These are phyloP conservation scores for Didymellaceae sp. DNA, from an alignment of 2,329 filamentous ascomycete genomes.

Conservation along the genomic window DNA sequence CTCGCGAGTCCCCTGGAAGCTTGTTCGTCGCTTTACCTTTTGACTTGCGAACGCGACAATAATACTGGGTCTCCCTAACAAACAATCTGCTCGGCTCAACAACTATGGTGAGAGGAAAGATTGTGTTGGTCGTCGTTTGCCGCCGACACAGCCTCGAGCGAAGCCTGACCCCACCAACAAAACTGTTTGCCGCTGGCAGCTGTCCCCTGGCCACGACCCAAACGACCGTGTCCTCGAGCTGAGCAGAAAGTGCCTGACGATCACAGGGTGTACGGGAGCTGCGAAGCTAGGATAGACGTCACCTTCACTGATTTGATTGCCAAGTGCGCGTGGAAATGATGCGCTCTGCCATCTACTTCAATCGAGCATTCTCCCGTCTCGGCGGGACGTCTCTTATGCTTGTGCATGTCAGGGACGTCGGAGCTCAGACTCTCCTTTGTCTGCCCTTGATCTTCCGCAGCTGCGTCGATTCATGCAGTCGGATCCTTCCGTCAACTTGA, in stretches of 20 bases:
- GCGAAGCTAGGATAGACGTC: conserved; percentile 9
- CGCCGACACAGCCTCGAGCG: conserved; percentile 22
- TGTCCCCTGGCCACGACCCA: not conserved
- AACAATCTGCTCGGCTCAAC: conserved; percentile 8
- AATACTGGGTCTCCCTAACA: conserved; percentile 10
- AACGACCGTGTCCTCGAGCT: conserved; percentile 7
- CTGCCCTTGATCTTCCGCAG: conserved; percentile 1
- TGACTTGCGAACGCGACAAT: conserved; percentile 10
- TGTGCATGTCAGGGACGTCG: conserved; percentile 4
- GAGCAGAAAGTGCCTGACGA: conserved; percentile 9
- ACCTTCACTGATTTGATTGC: conserved; percentile 2
- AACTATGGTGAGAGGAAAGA: not conserved
- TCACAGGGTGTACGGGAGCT: conserved; percentile 5
- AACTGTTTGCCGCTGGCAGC: conserved; percentile 8
- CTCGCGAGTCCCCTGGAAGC: conserved; percentile 13
- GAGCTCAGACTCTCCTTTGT: too few species aligned
- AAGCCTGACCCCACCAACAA: conserved; percentile 1
- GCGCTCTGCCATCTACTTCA: conserved; percentile 8
- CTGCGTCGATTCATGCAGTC: not conserved
- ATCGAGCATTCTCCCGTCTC: conserved; percentile 11
- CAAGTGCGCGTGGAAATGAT: conserved; percentile 12
- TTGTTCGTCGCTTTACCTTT: conserved; percentile 4
- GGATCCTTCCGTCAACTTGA: not conserved
- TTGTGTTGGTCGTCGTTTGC: conserved; percentile 3
- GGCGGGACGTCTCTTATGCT: conserved; percentile 6